phyloP scores from a whole-genome alignment of 2,329 filamentous ascomycete species.

The Xylariaceae sp. region DNA sequence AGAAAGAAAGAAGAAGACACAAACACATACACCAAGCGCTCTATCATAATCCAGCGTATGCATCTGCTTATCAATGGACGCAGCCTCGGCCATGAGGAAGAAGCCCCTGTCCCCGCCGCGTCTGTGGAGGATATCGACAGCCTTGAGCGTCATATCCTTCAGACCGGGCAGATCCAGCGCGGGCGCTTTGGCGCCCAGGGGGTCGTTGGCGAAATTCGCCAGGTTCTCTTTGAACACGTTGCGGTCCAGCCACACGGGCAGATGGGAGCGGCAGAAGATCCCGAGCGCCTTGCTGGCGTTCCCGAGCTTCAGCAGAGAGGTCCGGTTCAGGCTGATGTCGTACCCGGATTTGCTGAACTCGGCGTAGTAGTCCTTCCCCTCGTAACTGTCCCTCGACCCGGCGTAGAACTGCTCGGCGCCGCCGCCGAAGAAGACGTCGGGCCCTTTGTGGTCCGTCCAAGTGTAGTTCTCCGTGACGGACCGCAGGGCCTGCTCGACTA shows the following conservation, averaged over 20 bases:
- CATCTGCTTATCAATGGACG: constrained; percentile 88
- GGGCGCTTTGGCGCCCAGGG: constrained; percentile 56
- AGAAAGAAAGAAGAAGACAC: background rate
- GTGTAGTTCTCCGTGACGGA: constrained; percentile 75
- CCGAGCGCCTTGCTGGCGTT: constrained; percentile 63
- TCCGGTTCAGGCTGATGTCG: constrained; percentile 68
- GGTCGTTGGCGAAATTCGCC: constrained; percentile 59
- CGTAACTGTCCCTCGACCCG: constrained; percentile 57
- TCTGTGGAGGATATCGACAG: constrained; percentile 69
- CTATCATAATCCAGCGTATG: constrained; percentile 80
- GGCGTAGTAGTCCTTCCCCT: constrained; percentile 73
- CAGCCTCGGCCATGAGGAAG: constrained; percentile 84
- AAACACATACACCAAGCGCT: constrained; percentile 52
- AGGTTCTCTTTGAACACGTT: constrained; percentile 74
- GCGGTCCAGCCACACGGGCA: constrained; percentile 82
- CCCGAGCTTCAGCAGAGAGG: constrained; percentile 54
- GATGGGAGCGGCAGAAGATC: constrained; percentile 68
- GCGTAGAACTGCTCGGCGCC: constrained; percentile 77
- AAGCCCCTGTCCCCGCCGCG: constrained; percentile 66
- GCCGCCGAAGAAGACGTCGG: constrained; percentile 77
- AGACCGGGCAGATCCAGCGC: constrained; percentile 74
- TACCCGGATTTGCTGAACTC: constrained; percentile 70
- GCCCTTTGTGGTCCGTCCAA: constrained; percentile 69
- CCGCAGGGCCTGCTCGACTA: constrained; percentile 72
- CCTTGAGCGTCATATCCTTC: constrained; percentile 87